Conservation (phyloP, 1,284 basidiomycete genomes). For the Fereydounia khargensis region DNA sequence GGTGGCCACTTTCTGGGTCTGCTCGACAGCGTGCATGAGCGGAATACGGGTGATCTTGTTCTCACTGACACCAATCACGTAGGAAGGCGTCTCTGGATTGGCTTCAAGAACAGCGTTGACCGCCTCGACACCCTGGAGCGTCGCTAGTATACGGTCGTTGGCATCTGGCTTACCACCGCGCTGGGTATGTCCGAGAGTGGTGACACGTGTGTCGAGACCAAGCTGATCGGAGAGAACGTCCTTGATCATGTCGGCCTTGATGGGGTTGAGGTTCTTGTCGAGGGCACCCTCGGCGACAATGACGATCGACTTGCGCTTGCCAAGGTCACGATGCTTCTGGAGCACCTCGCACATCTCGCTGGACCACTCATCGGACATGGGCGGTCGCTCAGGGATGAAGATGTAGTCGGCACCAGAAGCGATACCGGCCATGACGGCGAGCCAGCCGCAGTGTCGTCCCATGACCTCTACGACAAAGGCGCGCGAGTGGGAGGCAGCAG, state of each 20-base stretch:
- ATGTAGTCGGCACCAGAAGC: conserved; percentile 95
- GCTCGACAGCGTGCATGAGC: conserved; percentile 83
- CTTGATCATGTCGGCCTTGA: conserved; percentile 86
- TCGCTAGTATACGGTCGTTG: conserved; percentile 87
- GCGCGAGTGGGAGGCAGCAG: conserved; percentile 89
- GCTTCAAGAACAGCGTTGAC: conserved; percentile 86
- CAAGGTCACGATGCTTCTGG: conserved; percentile 80
- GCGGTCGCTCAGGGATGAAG: conserved; percentile 92
- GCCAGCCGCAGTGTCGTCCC: conserved; percentile 97
- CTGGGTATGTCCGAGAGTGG: conserved; percentile 96
- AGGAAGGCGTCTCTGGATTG: conserved; percentile 84
- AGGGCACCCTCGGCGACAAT: conserved; percentile 95
- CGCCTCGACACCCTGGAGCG: conserved; percentile 90
- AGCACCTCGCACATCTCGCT: conserved; percentile 87
- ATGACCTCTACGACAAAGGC: conserved; percentile 99
- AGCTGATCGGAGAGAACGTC: conserved; percentile 80
- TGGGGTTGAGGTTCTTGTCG: conserved; percentile 81
- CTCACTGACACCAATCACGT: conserved; percentile 94
- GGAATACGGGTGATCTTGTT: conserved; percentile 92
- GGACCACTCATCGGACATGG: conserved; percentile 77
- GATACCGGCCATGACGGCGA: conserved; percentile 87
- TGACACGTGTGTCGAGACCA: conserved; percentile 91
- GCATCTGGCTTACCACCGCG: conserved; percentile 91
- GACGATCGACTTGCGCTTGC: conserved; percentile 97
- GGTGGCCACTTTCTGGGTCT: conserved; percentile 78